A percentile compares a stretch with the other conserved stretches of the same genome.
These are phyloP conservation scores for Lichtheimia corymbifera DNA, from an alignment of 371 early-diverging fungal species.

Conservation along the genomic window DNA sequence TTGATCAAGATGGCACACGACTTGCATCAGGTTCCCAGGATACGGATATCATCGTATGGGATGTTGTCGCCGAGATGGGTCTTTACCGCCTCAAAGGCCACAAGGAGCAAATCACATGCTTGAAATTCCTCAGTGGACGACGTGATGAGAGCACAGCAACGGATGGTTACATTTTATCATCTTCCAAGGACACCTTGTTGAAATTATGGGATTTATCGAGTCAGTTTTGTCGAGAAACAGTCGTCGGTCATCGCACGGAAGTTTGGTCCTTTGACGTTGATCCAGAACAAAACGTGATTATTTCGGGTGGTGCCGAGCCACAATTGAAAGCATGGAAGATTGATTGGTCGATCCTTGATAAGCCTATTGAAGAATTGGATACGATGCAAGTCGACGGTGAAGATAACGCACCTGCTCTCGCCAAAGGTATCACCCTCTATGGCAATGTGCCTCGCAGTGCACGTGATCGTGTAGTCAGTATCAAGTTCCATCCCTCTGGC, in stretches of 20 bases:
- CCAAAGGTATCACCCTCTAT: conserved; percentile 64
- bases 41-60: conserved; percentile 95
- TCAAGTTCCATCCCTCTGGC: conserved; percentile 77
- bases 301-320: conserved; percentile 87
- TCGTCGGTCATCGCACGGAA: conserved; percentile 91
- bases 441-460: conserved; percentile 82
- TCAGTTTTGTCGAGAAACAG: conserved; percentile 92
- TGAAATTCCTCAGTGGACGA: conserved; percentile 48
- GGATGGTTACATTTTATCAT: conserved; percentile 77
- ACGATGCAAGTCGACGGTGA: conserved; percentile 39
- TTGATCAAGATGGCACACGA: conserved; percentile 75
- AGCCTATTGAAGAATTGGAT: conserved; percentile 44
- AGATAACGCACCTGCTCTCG: conserved; percentile 26
- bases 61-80: conserved; percentile 89
- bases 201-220: conserved; percentile 95
- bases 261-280: conserved; percentile 84
- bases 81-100: conserved; percentile 90
- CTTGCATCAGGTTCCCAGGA: conserved; percentile 92
- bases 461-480: conserved; percentile 78
- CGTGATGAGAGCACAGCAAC: conserved; percentile 33
- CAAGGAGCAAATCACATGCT: conserved; percentile 87
- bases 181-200: conserved; percentile 93
- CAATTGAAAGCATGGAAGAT: conserved; percentile 88
- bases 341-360: conserved; percentile 56
- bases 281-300: conserved; percentile 59